Percentiles rank a stretch among this genome's conserved stretches.
Conservation (phyloP, 352 stramenopile genomes). For the Aphanomyces astaci region DNA sequence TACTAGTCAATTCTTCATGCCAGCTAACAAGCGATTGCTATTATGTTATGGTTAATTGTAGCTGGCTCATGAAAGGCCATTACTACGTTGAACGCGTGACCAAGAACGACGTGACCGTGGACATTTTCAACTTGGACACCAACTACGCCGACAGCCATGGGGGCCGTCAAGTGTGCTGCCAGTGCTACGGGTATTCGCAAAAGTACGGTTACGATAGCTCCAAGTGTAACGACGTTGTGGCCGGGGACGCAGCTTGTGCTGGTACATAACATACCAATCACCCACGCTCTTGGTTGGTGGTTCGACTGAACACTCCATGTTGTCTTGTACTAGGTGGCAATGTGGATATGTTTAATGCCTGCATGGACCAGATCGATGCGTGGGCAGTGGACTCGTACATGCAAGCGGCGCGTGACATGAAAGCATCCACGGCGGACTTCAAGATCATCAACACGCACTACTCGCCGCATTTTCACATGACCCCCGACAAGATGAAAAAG, state of each 20-base stretch:
- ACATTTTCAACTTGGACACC: conserved; percentile 87
- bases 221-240: conserved; percentile 47
- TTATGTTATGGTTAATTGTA: no score
- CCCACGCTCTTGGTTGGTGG: no score
- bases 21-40: no score
- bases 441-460: conserved; percentile 88
- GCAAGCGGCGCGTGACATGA: conserved; percentile 61
- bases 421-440: conserved; percentile 64
- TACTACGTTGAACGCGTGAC: conserved; percentile 75
- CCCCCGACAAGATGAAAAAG: conserved; percentile 80
- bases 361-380: conserved; percentile 55
- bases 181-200: conserved; percentile 80
- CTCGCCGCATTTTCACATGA: conserved; percentile 86
- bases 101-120: conserved; percentile 70
- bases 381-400: conserved; percentile 72
- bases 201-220: conserved; percentile 37
- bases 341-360: conserved; percentile 68
- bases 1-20: no score
- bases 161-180: conserved; percentile 78
- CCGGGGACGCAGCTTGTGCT: conserved; percentile 32
- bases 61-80: conserved; percentile 54
- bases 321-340: conserved; percentile 34
- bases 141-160: conserved; percentile 81
- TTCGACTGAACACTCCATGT: no score
- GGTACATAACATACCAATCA: background rate